A percentile compares a stretch with the other conserved stretches of the same genome.
phyloP scores from a whole-genome alignment of 768 basidiomycete species.

The Boletus reticulatus region DNA sequence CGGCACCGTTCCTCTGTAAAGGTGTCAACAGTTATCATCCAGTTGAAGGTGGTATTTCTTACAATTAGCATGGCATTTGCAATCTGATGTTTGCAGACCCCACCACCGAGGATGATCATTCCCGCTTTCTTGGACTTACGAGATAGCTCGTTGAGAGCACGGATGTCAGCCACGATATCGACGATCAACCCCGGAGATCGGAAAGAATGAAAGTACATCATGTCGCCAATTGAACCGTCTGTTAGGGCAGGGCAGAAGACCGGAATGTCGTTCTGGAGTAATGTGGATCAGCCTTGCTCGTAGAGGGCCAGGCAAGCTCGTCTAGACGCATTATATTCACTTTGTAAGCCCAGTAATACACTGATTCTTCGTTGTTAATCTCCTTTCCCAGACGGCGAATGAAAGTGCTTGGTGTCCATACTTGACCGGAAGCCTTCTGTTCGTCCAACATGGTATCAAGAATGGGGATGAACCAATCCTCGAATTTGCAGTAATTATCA shows the following conservation, averaged over 20 bases:
- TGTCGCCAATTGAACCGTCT: slow-evolving; percentile 97
- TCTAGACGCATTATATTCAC: slow-evolving; percentile 48
- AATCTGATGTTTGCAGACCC: slow-evolving; percentile 99
- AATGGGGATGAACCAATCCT: slow-evolving; percentile 98
- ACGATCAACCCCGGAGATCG: slow-evolving; percentile 77
- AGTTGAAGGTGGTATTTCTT: slow-evolving; percentile 23
- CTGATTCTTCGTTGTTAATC: slow-evolving; percentile 94
- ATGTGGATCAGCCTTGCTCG: slow-evolving; percentile 24
- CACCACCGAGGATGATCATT: slow-evolving; percentile 97
- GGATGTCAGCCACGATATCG: slow-evolving; percentile 95
- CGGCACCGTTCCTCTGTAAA: slow-evolving; percentile 90
- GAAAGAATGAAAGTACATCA: slow-evolving; percentile 99
- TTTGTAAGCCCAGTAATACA: slow-evolving; percentile 99
- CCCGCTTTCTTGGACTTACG: slow-evolving; percentile 90
- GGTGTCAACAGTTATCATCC: background rate
- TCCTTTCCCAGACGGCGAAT: slow-evolving; percentile 94
- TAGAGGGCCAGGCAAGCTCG: slow-evolving; percentile 9
- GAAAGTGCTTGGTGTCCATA: slow-evolving; percentile 95
- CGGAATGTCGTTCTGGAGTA: slow-evolving; percentile 87
- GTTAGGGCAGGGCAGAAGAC: slow-evolving; percentile 98
- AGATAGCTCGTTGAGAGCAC: slow-evolving; percentile 84
- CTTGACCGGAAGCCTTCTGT: slow-evolving; percentile 63
- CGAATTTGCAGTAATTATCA: slow-evolving; percentile 98
- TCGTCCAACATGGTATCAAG: slow-evolving; percentile 88
- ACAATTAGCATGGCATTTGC: slow-evolving; percentile 99